A percentile compares a stretch with the other conserved stretches of the same genome.
Evolutionary conservation across 345 rosid species (phyloP).

Genomic region (Turritis glabra): DNA sequence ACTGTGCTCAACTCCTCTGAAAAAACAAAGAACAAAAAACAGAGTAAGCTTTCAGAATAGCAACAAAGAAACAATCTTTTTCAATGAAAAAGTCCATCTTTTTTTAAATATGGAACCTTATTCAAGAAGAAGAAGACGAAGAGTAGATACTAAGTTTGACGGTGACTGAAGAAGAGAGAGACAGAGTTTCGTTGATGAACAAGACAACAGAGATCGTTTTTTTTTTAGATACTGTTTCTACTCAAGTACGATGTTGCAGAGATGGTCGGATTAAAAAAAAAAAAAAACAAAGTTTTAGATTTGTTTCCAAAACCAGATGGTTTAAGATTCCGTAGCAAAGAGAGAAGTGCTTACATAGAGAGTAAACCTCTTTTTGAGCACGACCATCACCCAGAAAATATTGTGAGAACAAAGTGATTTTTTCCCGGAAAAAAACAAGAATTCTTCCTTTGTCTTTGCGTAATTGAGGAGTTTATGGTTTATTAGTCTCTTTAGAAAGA

Average conservation of each 20-base stretch:
- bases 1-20: constrained; percentile 1
- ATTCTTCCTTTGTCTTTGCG: neutral
- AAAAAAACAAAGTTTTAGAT: neutral
- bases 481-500: neutral
- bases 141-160: constrained; percentile 22
- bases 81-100: neutral
- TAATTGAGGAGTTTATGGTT: constrained; percentile 16
- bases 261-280: constrained; percentile 32
- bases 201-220: constrained; percentile 20
- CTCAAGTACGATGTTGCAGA: constrained; percentile 40
- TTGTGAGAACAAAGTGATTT: neutral
- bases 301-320: constrained; percentile 19
- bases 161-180: constrained; percentile 9
- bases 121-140: constrained; percentile 26
- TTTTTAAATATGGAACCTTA: constrained; percentile 12
- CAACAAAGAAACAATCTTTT: neutral
- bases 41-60: constrained; percentile 1
- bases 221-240: constrained; percentile 20
- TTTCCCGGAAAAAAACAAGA: neutral
- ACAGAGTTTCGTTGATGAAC: neutral
- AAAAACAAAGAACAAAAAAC: neutral
- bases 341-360: constrained; percentile 21
- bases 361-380: neutral
- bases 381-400: constrained; percentile 14
- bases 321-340: constrained; percentile 18